Evolutionary conservation across 306 rosid genomes (phyloP).

Genomic region (Vigna angularis): DNA sequence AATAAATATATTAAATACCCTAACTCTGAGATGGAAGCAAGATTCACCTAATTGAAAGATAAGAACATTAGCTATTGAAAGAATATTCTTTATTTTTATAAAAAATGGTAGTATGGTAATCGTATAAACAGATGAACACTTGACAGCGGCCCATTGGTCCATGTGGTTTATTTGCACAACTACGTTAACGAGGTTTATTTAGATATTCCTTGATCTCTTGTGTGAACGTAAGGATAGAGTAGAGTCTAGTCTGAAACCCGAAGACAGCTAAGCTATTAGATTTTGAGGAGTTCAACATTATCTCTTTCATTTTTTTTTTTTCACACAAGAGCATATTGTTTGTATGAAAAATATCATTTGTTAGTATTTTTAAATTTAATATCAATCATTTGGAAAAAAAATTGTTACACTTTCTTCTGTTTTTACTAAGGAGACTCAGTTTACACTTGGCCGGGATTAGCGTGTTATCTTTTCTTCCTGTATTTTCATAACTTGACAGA

Average conservation of each 20-base stretch:
- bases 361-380: neutral
- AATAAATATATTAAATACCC: constrained; percentile 8
- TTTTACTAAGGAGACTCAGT: constrained; percentile 1
- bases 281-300: neutral
- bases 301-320: neutral
- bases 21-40: constrained; percentile 31
- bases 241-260: neutral
- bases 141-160: constrained; percentile 10
- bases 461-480: constrained; percentile 6
- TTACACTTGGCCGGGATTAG: neutral
- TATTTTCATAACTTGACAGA: constrained; percentile 5
- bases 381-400: neutral
- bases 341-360: neutral
- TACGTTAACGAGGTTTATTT: constrained; percentile 33
- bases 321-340: neutral
- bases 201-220: constrained; percentile 1
- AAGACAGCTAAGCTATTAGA: neutral
- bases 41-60: constrained; percentile 35
- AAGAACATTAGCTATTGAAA: constrained; percentile 23
- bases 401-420: constrained; percentile 6
- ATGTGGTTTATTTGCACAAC: constrained; percentile 21
- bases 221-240: constrained; percentile 1
- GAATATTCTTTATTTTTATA: neutral
- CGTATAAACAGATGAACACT: constrained; percentile 3
- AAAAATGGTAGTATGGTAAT: neutral